Evolutionary conservation across 2,329 filamentous ascomycete genomes (phyloP).

Genomic region (Arthrobotrys sinensis): DNA sequence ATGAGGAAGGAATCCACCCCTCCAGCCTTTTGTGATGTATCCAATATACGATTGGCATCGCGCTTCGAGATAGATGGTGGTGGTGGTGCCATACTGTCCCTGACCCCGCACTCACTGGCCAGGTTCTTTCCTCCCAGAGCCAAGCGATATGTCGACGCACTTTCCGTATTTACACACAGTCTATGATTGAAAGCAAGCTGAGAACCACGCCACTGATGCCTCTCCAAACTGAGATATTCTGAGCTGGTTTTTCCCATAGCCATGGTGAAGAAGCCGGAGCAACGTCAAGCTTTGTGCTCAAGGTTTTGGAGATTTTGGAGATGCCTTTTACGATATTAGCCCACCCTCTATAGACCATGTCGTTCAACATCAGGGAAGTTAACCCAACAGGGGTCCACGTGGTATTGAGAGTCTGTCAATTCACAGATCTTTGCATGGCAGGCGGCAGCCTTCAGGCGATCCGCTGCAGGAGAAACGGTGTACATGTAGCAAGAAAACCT

Average conservation of each 20-base stretch:
- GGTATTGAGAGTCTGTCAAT: slow-evolving; percentile 32
- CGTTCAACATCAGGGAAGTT: not conserved
- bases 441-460: slow-evolving; percentile 57
- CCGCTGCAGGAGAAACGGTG: slow-evolving; percentile 10
- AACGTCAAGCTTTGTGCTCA: slow-evolving; percentile 6
- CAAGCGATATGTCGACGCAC: slow-evolving; percentile 36
- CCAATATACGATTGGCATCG: slow-evolving; percentile 9
- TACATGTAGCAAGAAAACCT: not conserved
- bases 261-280: slow-evolving; percentile 27
- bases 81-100: slow-evolving; percentile 7
- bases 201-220: slow-evolving; percentile 51
- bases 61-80: slow-evolving; percentile 20
- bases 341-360: not conserved
- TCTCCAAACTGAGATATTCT: slow-evolving; percentile 38
- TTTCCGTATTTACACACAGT: slow-evolving; percentile 43
- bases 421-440: slow-evolving; percentile 37
- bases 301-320: slow-evolving; percentile 31
- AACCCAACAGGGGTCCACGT: slow-evolving; percentile 32
- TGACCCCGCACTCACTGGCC: slow-evolving; percentile 40
- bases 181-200: slow-evolving; percentile 29
- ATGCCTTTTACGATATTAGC: slow-evolving; percentile 47
- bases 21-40: slow-evolving; percentile 30
- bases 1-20: slow-evolving; percentile 25
- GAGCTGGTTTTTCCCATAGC: slow-evolving; percentile 47
- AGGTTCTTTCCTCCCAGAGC: slow-evolving; percentile 31